Base-by-base conservation (phyloP, 129 eudicot species). In the Silybum marianum region DNA sequence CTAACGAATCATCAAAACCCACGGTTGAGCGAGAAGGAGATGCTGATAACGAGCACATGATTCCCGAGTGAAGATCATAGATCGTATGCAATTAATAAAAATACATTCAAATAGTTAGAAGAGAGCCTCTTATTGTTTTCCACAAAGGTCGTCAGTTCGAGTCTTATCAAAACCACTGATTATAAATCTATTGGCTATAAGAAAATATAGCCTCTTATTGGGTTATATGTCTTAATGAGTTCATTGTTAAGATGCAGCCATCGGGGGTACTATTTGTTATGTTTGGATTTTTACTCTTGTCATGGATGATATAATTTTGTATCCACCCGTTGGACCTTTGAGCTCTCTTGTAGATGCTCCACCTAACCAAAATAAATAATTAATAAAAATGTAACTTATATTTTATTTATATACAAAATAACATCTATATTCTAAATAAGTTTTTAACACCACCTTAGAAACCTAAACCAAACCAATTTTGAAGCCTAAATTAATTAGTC, bases 31-130 rank as follows among this genome's bases (percentile, higher is more conserved):
- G 78, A 18, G 92, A 78, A 78, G 90, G 80, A 9, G 92, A 89
- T 81, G 92, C 92, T 76, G 92, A 89, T 73, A 86, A 86, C 11
- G 92, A 89, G 84, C 85, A 72, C 60, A 89, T 89, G 88, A 86
- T 89, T 75, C 92, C 92, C 0, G 92, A 89, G 81, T 89, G 82
- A 86, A 73, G 40, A 36, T 36, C 40, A 7, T 36, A 36, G 38
- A 40, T 22, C 65, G 6, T 54, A 58, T 58, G 66, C 23, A n/a
- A 58, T 58, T 58, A 18, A 18, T 18, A 58, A 58, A 4, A 58
- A 58, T 18, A 58, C 66, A 18, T 58, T 58, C 66, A 58, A n/a
- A 22, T 58, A 5, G n/a, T 16, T 6, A 18, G 1, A 18, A 58
- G 66, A 48, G 18, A 58, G 66, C 6, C 63, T 16, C 8, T 51